Evolutionary conservation across 2,329 filamentous ascomycete species (phyloP), one percentile per base, ranked within the genome.

Genomic region (Aureobasidium sp.): DNA sequence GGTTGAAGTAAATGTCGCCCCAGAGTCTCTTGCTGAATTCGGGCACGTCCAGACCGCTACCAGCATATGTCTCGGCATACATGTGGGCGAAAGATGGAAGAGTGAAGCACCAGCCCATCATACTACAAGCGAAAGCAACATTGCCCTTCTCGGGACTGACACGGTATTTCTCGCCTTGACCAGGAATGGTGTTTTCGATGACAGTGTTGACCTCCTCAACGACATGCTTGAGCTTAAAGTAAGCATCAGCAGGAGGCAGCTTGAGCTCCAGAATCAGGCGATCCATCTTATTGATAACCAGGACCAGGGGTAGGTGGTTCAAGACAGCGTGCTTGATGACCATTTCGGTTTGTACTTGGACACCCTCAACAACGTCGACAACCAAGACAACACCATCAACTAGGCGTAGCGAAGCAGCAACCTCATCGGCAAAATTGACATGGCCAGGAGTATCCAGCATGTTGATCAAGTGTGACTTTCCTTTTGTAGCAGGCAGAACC

Each of bases 161-260:
- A 66, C 94, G 85, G 74, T 85, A 85, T 64, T 83, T 85, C 69
- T 90, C 90, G 32, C 92, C 91, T 68, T 85, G 84, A 2, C 90
- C 88, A 4, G 94, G 93, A 32, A 91, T 81, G 3, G 89, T 88
- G 72, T 89, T 91, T 71, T 96, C 90, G 69, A 99, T 97, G 67
- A 94, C 80, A 1, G 91, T 96, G 76, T 99, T 99, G 75, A 99
- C 92, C 75, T 97, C 91, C 74, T 99, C 94, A 59, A 99, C 85
- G n/a, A 97, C 91, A 73, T 97, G 92, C 77, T 97, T 97, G 60
- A 99, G 81, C 80, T 99, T 99, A 81, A 97, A 97, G 77, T 99
- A 99, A 13, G 94, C 94, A 72, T 99, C 94, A 66, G 87, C 90
- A 2, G 94, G 94, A 2, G 94, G 94, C 14, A 99, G 82, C 74